Evolutionary conservation across 768 basidiomycete species (phyloP), one percentile per base, ranked within the genome.

Genomic region (Mrakia frigida): DNA sequence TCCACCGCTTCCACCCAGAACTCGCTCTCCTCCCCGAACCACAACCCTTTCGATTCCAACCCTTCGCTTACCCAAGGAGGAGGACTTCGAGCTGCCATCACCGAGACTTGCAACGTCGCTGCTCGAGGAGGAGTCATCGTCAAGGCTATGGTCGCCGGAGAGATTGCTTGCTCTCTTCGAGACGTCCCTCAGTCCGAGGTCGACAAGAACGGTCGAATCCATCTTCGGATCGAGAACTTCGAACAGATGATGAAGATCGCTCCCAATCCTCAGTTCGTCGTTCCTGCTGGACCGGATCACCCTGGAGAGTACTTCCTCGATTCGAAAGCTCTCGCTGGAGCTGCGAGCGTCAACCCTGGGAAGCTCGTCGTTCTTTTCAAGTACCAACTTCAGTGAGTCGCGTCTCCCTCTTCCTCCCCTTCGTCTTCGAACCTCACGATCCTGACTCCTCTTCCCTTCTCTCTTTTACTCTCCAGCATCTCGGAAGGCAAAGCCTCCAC

Each of bases 161-260:
- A 85, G 61, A 82, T 86, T 37, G 78, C 81, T 28, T 67, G 84
- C 16, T 78, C 80, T 14, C 73, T 81, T 35, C 73, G 70, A 14
- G 77, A 73, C 43, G 16, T 75, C 53, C 23, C 23, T n/a, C 28
- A 28, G 39, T 28, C 53, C 39, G 61, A 53, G 10, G 56, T 73
- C 56, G 65, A 43, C 67, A 41, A 65, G 23, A 59, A 77, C 2
- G 69, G 59, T 6, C n/a, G 53, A 25, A 79, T 84, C 75, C 80
- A 81, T 73, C 80, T 86, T 70, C 81, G 82, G 18, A 73, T 86
- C 46, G 80, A 80, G 6, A 73, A 79, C 13, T 84, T 84, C 70
- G 83, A 84, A 72, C 76, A 77, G 25, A 78, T 84, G n/a, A 84
- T 85, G 56, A 86, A 85, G 78, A 82, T 83, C n/a, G 85, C 84